Evolutionary conservation across 2,329 filamentous ascomycete genomes (phyloP), one percentile per base, ranked within the genome.

Genomic region (Calonectria montana): DNA sequence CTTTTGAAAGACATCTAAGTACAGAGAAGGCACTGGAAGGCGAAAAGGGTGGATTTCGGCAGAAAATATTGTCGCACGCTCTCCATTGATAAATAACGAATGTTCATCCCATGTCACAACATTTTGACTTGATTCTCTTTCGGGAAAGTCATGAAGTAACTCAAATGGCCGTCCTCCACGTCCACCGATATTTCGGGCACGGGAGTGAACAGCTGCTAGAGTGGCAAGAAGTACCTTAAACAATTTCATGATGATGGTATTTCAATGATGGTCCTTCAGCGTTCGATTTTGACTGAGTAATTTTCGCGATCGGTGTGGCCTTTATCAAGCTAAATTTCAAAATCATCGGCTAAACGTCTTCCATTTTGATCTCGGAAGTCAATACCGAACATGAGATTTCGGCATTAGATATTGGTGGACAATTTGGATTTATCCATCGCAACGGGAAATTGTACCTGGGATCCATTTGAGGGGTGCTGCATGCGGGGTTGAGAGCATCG

Each of bases 1-100:
- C 83, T 97, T 97, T 78, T 97, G 92, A 76, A 97, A 93, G 2
- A 96, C 80, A 75, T 96, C 94, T 10, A 94, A 86, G 86, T 92
- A 88, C 0, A 88, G 79, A 0, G 82, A 83, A 0, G 86, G 85
- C 0, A 87, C 85, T 0, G 87, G 86, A 1, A 88, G 81, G 1
- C 87, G 84, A 67, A 87, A 95, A 0, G 93, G 92, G 79, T 96
- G 93, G 3, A 95, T 88, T 80, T 96, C 94, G 45, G 91, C 94
- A 48, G 90, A 92, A 81, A 93, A 95, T 41, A 96, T 87, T 79
- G 94, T 90, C 53, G 94, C 84, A 12, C 93, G 88, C 78, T 95
- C 90, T 12, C 93, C 93, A 72, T 89, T 86, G 71, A 96, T 88
- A 74, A 92, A 92, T 4, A 96, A 84, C 0, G 93, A 94, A 74